Conservation (phyloP, 2,329 filamentous ascomycete species). For the Epicoccum sorghinum region DNA sequence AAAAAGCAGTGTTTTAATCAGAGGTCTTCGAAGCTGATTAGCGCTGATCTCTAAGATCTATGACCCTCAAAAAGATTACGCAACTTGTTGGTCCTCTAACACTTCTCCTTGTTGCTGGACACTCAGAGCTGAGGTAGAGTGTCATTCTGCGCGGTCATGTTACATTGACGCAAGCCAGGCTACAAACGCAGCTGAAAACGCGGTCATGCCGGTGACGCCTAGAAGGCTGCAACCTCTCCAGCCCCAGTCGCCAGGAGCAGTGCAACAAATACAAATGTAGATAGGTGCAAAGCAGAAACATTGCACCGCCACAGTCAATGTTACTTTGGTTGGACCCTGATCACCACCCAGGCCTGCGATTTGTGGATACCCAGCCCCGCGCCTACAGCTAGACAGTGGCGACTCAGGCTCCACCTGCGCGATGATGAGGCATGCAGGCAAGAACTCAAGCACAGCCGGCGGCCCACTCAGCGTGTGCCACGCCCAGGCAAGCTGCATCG, state of each 20-base stretch:
- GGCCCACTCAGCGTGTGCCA: slow-evolving; percentile 15
- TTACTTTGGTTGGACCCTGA: background rate
- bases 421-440: slow-evolving; percentile 4
- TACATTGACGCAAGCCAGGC: background rate
- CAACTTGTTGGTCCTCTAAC: too few relatives aligned
- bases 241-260: background rate
- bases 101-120: too few relatives aligned
- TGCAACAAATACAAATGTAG: background rate
- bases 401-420: slow-evolving; percentile 8
- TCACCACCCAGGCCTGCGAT: slow-evolving; percentile 1
- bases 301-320: background rate
- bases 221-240: background rate
- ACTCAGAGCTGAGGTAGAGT: too few relatives aligned
- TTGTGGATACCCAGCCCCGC: background rate
- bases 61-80: too few relatives aligned
- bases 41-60: too few relatives aligned
- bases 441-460: slow-evolving; percentile 3
- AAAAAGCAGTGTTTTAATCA: too few relatives aligned
- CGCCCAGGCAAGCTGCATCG: slow-evolving; percentile 9
- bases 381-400: slow-evolving; percentile 5
- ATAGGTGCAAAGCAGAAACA: background rate
- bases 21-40: too few relatives aligned
- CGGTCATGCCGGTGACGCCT: slow-evolving; percentile 5
- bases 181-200: slow-evolving; percentile 2
- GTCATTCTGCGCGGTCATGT: too few relatives aligned